phyloP scores from a whole-genome alignment of 495 filamentous ascomycete genomes.

The Neurospora sp. region DNA sequence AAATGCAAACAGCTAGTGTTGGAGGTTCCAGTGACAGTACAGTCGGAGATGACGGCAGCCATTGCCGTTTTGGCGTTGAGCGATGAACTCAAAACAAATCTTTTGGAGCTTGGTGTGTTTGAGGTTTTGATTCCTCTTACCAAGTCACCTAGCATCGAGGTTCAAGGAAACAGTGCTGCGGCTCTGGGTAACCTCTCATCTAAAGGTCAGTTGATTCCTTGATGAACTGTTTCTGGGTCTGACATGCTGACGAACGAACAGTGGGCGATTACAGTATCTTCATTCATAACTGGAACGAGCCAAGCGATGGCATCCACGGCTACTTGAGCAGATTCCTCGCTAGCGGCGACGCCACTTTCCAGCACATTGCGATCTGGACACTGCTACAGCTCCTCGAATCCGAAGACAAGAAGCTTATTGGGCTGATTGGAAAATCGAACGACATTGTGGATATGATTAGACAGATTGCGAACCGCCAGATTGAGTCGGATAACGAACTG shows the following conservation, averaged over 20 bases:
- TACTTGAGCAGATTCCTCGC: constrained; percentile 88
- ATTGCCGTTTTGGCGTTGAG: constrained; percentile 96
- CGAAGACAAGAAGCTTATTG: constrained; percentile 74
- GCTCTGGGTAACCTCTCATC: constrained; percentile 92
- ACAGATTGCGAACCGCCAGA: constrained; percentile 75
- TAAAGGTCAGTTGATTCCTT: constrained; percentile 56
- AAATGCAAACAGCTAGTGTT: constrained; percentile 97
- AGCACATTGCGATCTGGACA: constrained; percentile 99
- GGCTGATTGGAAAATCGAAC: constrained; percentile 74
- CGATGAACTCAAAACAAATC: constrained; percentile 85
- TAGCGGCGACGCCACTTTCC: constrained; percentile 92
- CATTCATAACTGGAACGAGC: constrained; percentile 83
- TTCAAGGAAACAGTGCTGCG: constrained; percentile 95
- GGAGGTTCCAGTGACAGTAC: constrained; percentile 84
- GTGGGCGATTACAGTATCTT: constrained; percentile 96
- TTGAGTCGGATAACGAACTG: constrained; percentile 85
- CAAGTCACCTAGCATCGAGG: constrained; percentile 89
- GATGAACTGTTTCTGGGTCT: not conserved
- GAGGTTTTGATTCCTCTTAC: constrained; percentile 94
- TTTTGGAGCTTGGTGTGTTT: constrained; percentile 89
- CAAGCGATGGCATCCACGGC: constrained; percentile 88
- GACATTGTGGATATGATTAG: constrained; percentile 86
- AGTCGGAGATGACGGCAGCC: constrained; percentile 98
- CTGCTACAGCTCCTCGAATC: constrained; percentile 91
- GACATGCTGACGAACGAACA: constrained; percentile 25